Evolutionary conservation across 306 rosid genomes (phyloP).

Genomic region (Comarum palustre): DNA sequence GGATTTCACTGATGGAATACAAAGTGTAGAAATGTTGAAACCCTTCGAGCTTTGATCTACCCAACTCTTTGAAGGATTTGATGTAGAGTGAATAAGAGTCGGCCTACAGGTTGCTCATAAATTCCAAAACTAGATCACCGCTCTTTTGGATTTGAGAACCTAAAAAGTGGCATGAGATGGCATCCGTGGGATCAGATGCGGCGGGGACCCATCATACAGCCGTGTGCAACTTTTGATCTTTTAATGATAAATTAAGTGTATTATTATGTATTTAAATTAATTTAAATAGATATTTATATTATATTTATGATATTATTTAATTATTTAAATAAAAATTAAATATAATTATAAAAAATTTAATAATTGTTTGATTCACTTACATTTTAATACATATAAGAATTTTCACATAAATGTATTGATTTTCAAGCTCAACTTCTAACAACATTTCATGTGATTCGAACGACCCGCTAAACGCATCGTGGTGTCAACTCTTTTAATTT

Average conservation of each 20-base stretch:
- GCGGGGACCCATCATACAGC: not conserved
- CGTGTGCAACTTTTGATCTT: not conserved
- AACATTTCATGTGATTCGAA: conserved; percentile 13
- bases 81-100: not conserved
- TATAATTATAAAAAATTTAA: too few relatives aligned
- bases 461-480: not conserved
- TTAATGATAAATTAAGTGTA: too few relatives aligned
- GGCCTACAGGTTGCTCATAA: too few relatives aligned
- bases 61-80: not conserved
- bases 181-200: conserved; percentile 9
- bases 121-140: conserved; percentile 8
- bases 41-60: not conserved
- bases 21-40: not conserved
- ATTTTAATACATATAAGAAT: too few relatives aligned
- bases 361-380: too few relatives aligned
- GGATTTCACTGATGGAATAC: not conserved
- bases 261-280: too few relatives aligned
- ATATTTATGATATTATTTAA: too few relatives aligned
- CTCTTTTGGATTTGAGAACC: not conserved
- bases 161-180: not conserved
- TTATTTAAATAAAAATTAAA: too few relatives aligned
- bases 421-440: not conserved
- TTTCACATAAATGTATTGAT: too few relatives aligned
- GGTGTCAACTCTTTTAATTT: too few relatives aligned
- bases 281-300: too few relatives aligned